Conservation (phyloP, 495 filamentous ascomycete genomes). For the Xylaria grammica region DNA sequence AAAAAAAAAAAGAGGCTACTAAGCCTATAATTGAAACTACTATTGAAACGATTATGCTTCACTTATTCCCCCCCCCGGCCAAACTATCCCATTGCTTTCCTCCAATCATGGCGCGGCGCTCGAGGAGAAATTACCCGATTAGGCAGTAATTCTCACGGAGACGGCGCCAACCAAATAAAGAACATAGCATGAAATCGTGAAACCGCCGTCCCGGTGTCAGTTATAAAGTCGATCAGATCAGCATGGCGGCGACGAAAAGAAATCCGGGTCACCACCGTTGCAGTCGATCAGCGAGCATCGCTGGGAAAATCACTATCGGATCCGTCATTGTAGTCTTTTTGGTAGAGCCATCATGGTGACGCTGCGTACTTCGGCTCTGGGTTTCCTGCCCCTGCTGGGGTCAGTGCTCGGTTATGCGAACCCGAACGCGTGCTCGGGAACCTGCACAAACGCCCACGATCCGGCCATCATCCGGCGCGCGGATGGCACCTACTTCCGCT, state of each 20-base stretch:
- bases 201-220: background rate
- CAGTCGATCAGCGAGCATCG: background rate
- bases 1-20: too few species aligned
- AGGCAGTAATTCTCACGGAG: slow-evolving; percentile 2
- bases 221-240: slow-evolving; percentile 12
- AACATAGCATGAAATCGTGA: background rate
- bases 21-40: background rate
- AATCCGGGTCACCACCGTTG: background rate
- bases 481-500: slow-evolving; percentile 76
- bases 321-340: background rate
- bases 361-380: slow-evolving; percentile 3
- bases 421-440: slow-evolving; percentile 62
- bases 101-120: slow-evolving; percentile 11
- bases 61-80: background rate
- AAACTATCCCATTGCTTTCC: slow-evolving; percentile 4
- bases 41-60: background rate
- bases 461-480: slow-evolving; percentile 65
- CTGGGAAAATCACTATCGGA: background rate
- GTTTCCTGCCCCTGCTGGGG: slow-evolving; percentile 21
- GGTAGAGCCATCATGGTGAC: background rate
- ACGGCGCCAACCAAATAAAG: slow-evolving; percentile 2
- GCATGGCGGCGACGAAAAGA: background rate
- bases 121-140: slow-evolving; percentile 5
- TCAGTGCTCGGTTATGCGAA: slow-evolving; percentile 46
- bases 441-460: slow-evolving; percentile 68